A percentile compares a stretch with the other conserved stretches of the same genome.
Conservation (phyloP, 352 stramenopile genomes). For the Phytophthora pluvialis region DNA sequence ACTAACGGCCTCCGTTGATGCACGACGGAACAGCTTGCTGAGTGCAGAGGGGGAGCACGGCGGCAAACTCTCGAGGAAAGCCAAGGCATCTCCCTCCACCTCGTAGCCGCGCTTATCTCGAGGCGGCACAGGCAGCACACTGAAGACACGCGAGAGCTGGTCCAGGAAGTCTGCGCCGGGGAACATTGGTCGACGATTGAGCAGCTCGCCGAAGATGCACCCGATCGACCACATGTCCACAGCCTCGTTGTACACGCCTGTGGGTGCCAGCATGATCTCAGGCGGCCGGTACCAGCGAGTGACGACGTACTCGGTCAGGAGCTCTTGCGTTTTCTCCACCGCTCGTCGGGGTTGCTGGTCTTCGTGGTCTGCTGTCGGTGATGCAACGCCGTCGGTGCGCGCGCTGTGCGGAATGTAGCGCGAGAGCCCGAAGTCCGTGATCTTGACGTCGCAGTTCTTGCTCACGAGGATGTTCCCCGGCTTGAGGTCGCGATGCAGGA, state of each 20-base stretch:
- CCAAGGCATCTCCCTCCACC: slow-evolving; percentile 76
- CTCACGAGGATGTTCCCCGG: slow-evolving; percentile 87
- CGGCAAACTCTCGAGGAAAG: slow-evolving; percentile 77
- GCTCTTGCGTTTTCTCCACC: slow-evolving; percentile 59
- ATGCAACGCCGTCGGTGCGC: slow-evolving; percentile 13
- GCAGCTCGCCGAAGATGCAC: slow-evolving; percentile 95
- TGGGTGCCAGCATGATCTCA: slow-evolving; percentile 88
- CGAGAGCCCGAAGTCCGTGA: slow-evolving; percentile 85
- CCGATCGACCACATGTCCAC: slow-evolving; percentile 90
- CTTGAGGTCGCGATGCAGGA: slow-evolving; percentile 87
- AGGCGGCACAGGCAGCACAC: slow-evolving; percentile 69
- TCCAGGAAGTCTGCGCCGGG: slow-evolving; percentile 83
- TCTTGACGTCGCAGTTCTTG: slow-evolving; percentile 88
- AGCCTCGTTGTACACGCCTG: slow-evolving; percentile 76
- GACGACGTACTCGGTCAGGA: slow-evolving; percentile 90
- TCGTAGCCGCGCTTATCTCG: slow-evolving; percentile 77
- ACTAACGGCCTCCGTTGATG: slow-evolving; percentile 72
- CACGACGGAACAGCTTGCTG: slow-evolving; percentile 69
- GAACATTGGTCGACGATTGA: slow-evolving; percentile 81
- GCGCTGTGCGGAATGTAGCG: slow-evolving; percentile 65
- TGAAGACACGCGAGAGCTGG: slow-evolving; percentile 80
- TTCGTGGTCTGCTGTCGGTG: slow-evolving; percentile 18
- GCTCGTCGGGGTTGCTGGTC: slow-evolving; percentile 23
- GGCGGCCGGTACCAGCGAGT: slow-evolving; percentile 85
- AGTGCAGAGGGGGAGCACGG: slow-evolving; percentile 76